Evolutionary conservation across 1,139 yeast species (phyloP).

Genomic region (Candida neerlandica): DNA sequence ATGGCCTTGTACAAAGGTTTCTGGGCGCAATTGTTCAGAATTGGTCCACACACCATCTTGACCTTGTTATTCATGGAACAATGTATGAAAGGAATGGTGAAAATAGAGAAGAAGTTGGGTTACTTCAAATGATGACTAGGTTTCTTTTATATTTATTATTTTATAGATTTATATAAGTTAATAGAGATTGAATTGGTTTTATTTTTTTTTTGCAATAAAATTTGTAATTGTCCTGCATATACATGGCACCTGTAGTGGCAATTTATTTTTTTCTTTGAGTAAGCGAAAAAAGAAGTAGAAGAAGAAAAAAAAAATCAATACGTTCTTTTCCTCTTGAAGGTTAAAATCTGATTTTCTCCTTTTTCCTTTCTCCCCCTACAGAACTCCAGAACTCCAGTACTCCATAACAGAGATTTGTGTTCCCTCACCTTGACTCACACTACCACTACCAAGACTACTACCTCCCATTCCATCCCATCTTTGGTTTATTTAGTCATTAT

Average conservation of each 20-base stretch:
- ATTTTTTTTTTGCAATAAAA: background rate
- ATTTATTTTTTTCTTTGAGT: background rate
- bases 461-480: too few species aligned
- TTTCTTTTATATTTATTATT: background rate
- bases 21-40: slow-evolving; percentile 86
- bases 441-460: too few species aligned
- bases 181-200: background rate
- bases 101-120: slow-evolving; percentile 20
- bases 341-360: background rate
- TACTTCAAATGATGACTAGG: background rate
- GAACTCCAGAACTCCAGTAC: background rate
- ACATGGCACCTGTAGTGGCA: background rate
- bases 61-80: slow-evolving; percentile 95
- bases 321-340: background rate
- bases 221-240: background rate
- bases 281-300: background rate
- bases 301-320: background rate
- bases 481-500: background rate
- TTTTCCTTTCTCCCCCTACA: background rate
- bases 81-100: slow-evolving; percentile 63
- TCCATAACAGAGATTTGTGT: background rate
- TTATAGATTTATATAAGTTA: slow-evolving; percentile 1
- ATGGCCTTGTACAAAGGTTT: slow-evolving; percentile 92
- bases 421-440: too few species aligned
- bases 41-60: slow-evolving; percentile 93